Evolutionary conservation across 192 early-diverging fungal genomes (phyloP).

Genomic region (Allomyces javanicus): DNA sequence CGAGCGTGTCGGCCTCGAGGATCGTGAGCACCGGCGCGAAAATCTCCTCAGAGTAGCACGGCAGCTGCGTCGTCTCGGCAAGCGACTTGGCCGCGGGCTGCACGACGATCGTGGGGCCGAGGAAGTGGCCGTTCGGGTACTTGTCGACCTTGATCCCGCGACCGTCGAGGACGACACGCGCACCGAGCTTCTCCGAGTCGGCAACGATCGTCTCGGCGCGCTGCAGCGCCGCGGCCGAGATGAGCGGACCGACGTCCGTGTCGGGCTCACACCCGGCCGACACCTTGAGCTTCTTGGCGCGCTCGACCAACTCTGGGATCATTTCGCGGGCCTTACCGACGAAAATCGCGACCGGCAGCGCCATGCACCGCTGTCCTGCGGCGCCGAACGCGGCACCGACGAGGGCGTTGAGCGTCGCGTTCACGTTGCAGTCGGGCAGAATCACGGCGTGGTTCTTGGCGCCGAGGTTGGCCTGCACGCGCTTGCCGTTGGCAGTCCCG

Average conservation of each 20-base stretch:
- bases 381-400: conserved; percentile 90
- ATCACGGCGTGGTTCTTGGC: conserved; percentile 97
- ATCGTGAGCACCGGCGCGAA: conserved; percentile 84
- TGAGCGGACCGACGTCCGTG: conserved; percentile 81
- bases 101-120: conserved; percentile 79
- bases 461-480: conserved; percentile 89
- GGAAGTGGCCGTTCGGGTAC: conserved; percentile 83
- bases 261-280: conserved; percentile 62
- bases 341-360: conserved; percentile 75
- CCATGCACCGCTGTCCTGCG: conserved; percentile 97
- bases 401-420: conserved; percentile 79
- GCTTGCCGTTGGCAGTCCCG: conserved; percentile 72
- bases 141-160: conserved; percentile 42
- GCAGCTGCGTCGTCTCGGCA: background rate
- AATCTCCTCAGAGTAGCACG: conserved; percentile 53
- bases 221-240: conserved; percentile 52
- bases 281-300: conserved; percentile 64
- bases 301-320: conserved; percentile 75
- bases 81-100: conserved; percentile 30
- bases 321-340: conserved; percentile 68
- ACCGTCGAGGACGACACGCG: conserved; percentile 67
- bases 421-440: conserved; percentile 83
- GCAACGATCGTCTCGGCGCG: conserved; percentile 61
- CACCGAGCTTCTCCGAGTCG: conserved; percentile 70
- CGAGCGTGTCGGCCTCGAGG: conserved; percentile 61